A percentile compares a stretch with the other conserved stretches of the same genome.
These are phyloP conservation scores for Xenosphaeropsis pyriputrescens DNA, from an alignment of 2,329 filamentous ascomycete species.

Conservation along the genomic window DNA sequence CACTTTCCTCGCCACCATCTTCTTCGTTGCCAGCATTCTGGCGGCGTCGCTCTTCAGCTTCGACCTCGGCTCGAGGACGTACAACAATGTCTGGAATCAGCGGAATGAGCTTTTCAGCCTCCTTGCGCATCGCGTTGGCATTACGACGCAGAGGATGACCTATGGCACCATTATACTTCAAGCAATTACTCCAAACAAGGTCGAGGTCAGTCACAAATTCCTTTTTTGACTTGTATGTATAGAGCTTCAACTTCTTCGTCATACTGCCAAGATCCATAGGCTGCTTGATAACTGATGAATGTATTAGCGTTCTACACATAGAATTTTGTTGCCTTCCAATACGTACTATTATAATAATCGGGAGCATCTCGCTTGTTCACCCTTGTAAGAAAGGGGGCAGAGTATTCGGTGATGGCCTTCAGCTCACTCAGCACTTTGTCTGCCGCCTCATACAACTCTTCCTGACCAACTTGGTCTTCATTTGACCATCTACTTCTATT, in stretches of 20 bases:
- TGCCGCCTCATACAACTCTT: slow-evolving; percentile 90
- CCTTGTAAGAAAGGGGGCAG: slow-evolving; percentile 82
- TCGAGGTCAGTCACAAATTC: slow-evolving; percentile 92
- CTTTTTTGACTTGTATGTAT: slow-evolving; percentile 74
- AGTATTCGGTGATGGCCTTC: slow-evolving; percentile 94
- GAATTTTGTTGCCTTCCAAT: slow-evolving; percentile 2
- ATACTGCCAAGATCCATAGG: slow-evolving; percentile 97
- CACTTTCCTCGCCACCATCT: slow-evolving; percentile 78
- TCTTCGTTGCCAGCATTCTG: slow-evolving; percentile 76
- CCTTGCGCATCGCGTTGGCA: slow-evolving; percentile 91
- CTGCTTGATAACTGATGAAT: slow-evolving; percentile 69
- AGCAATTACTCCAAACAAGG: slow-evolving; percentile 92
- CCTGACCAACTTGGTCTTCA: slow-evolving; percentile 93
- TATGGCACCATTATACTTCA: slow-evolving; percentile 88
- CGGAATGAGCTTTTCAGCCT: slow-evolving; percentile 91
- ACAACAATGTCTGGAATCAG: slow-evolving; percentile 89
- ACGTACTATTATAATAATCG: slow-evolving; percentile 81
- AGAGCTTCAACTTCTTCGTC: slow-evolving; percentile 88
- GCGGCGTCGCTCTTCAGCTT: slow-evolving; percentile 72
- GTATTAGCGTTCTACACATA: slow-evolving; percentile 12
- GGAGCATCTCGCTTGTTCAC: slow-evolving; percentile 96
- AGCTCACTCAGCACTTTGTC: slow-evolving; percentile 96
- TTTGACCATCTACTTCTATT: slow-evolving; percentile 98
- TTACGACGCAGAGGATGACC: slow-evolving; percentile 80
- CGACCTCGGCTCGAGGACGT: slow-evolving; percentile 82